Evolutionary conservation across 139 green algal genomes (phyloP).

Genomic region (Chlorella sorokiniana): DNA sequence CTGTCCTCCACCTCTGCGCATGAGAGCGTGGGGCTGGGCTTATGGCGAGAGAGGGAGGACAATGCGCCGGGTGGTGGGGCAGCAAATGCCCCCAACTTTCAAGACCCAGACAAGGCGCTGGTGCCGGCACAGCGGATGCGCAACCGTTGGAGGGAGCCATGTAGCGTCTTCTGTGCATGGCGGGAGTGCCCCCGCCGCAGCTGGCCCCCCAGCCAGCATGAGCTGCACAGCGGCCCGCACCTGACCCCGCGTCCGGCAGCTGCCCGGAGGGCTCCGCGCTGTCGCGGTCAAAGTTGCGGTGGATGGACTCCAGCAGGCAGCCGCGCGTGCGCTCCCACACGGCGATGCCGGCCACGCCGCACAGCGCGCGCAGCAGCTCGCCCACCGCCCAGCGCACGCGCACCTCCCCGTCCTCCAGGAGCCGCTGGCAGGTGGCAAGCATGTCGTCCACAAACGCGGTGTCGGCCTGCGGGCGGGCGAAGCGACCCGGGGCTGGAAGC

Average conservation of each 20-base stretch:
- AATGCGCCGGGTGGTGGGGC: no score
- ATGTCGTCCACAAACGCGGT: slow-evolving; percentile 9
- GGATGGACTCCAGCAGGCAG: slow-evolving; percentile 67
- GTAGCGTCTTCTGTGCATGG: no score
- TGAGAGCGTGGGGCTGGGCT: background rate
- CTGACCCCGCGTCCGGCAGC: slow-evolving; percentile 26
- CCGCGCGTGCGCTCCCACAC: slow-evolving; percentile 50
- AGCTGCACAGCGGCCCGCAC: background rate
- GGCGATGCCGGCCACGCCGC: slow-evolving; percentile 38
- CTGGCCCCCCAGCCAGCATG: no score
- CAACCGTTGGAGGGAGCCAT: no score
- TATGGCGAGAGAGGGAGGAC: no score
- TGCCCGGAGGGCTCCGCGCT: slow-evolving; percentile 14
- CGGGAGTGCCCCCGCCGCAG: no score
- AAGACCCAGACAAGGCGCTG: no score
- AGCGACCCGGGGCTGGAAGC: background rate
- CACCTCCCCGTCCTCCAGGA: slow-evolving; percentile 36
- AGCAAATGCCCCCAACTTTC: no score
- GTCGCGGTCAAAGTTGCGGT: slow-evolving; percentile 57
- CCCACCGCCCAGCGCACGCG: slow-evolving; percentile 70
- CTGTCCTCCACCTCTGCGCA: slow-evolving; percentile 26
- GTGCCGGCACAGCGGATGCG: no score
- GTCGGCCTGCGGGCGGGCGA: background rate
- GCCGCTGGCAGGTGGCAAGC: slow-evolving; percentile 6
- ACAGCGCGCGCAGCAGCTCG: slow-evolving; percentile 58